phyloP scores from a whole-genome alignment of 176 grass and related monocot genomes.

The Paspalum vaginatum region DNA sequence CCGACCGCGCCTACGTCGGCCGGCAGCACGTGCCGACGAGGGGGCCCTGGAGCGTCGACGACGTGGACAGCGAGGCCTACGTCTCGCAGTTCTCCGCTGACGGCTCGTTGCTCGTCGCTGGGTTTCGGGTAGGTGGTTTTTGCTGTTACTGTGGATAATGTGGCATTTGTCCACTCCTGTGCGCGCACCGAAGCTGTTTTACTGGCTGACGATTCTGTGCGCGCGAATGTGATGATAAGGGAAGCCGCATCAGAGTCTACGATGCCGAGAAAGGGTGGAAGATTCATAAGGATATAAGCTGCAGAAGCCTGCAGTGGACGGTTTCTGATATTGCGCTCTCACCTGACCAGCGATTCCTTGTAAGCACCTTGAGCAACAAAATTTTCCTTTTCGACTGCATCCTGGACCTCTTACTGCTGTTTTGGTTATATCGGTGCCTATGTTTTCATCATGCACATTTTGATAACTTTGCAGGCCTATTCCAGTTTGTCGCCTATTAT shows the following conservation, averaged over 20 bases:
- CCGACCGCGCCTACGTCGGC: conserved; percentile 62
- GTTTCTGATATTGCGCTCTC: conserved; percentile 88
- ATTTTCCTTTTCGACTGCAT: conserved; percentile 5
- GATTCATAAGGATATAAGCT: conserved; percentile 81
- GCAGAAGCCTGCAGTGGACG: conserved; percentile 77
- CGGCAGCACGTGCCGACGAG: conserved; percentile 56
- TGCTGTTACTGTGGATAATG: neutral
- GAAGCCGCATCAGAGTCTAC: conserved; percentile 81
- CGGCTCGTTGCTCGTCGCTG: conserved; percentile 75
- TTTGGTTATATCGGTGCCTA: neutral
- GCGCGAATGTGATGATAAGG: conserved; percentile 55
- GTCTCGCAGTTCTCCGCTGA: conserved; percentile 83
- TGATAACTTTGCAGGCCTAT: conserved; percentile 71
- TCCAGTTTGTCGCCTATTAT: conserved; percentile 75
- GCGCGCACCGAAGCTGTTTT: neutral
- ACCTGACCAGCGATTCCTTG: conserved; percentile 72
- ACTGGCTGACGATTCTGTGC: conserved; percentile 29
- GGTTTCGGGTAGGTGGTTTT: conserved; percentile 60
- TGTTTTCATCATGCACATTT: conserved; percentile 20
- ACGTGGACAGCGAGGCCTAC: conserved; percentile 79
- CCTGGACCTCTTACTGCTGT: neutral
- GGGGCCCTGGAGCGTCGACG: conserved; percentile 50
- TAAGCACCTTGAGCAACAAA: conserved; percentile 37
- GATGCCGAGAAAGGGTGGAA: conserved; percentile 69
- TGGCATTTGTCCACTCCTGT: neutral